Conservation (phyloP, 1,139 yeast species). For the Nadsonia commutata region DNA sequence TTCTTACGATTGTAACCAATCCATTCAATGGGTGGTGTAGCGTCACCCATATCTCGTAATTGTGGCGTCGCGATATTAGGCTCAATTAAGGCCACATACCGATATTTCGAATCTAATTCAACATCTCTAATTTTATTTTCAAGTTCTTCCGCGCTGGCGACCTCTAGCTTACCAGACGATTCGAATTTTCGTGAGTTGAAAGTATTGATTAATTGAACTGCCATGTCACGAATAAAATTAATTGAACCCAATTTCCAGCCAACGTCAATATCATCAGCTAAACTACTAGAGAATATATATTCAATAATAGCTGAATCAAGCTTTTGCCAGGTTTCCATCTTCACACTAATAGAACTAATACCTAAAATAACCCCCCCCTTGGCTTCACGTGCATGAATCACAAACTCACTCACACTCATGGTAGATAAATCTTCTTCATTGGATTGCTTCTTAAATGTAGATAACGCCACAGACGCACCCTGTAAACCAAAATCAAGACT, state of each 20-base stretch:
- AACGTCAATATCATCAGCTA: conserved; percentile 82
- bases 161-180: conserved; percentile 10
- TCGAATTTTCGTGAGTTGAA: conserved; percentile 24
- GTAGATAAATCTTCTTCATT: conserved; percentile 33
- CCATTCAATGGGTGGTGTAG: conserved; percentile 97
- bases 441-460: conserved; percentile 33
- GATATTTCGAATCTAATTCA: conserved; percentile 40
- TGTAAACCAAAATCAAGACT: conserved; percentile 18
- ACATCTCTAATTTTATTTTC: conserved; percentile 51
- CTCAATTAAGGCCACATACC: conserved; percentile 51
- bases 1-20: conserved; percentile 79
- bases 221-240: conserved; percentile 86
- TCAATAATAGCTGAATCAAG: conserved; percentile 35
- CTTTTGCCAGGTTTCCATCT: conserved; percentile 63
- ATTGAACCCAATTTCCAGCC: conserved; percentile 90
- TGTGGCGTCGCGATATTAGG: conserved; percentile 85
- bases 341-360: conserved; percentile 60
- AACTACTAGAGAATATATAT: conserved; percentile 51
- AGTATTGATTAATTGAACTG: conserved; percentile 58
- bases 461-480: conserved; percentile 33
- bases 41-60: conserved; percentile 80
- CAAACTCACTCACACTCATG: conserved; percentile 32
- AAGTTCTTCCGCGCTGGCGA: conserved; percentile 19
- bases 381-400: conserved; percentile 22
- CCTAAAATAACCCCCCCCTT: conserved; percentile 68